Evolutionary conservation across 805 yeast species (phyloP).

Genomic region (Candida krabiensis): DNA sequence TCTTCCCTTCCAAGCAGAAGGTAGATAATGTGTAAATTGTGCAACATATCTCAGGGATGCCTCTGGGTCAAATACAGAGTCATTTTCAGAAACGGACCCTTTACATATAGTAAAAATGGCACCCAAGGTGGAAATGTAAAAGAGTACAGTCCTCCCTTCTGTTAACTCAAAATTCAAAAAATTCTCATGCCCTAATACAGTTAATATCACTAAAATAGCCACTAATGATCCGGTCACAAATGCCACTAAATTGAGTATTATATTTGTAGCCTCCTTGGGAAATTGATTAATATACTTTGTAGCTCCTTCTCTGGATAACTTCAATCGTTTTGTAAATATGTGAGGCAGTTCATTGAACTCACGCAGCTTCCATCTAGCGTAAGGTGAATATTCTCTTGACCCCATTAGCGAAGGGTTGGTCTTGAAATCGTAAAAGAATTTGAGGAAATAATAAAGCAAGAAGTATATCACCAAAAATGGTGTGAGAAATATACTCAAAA

Average conservation of each 20-base stretch:
- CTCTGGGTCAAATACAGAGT: slow-evolving; percentile 87
- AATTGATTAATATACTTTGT: slow-evolving; percentile 84
- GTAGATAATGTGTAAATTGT: slow-evolving; percentile 87
- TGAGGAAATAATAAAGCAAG: slow-evolving; percentile 77
- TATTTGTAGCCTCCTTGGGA: slow-evolving; percentile 72
- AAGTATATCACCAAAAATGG: slow-evolving; percentile 87
- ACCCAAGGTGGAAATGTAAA: slow-evolving; percentile 87
- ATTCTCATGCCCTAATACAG: slow-evolving; percentile 84
- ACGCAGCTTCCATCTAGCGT: slow-evolving; percentile 92
- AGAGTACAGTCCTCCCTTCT: slow-evolving; percentile 74
- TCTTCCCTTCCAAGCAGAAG: slow-evolving; percentile 80
- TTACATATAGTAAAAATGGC: slow-evolving; percentile 84
- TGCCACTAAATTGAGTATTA: slow-evolving; percentile 57
- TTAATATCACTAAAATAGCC: slow-evolving; percentile 77
- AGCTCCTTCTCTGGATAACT: slow-evolving; percentile 76
- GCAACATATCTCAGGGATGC: slow-evolving; percentile 77
- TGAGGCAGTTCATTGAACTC: slow-evolving; percentile 94
- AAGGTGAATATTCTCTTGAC: slow-evolving; percentile 86
- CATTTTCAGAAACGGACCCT: slow-evolving; percentile 61
- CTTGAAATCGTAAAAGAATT: slow-evolving; percentile 90
- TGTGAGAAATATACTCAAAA: slow-evolving; percentile 75
- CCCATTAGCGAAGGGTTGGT: slow-evolving; percentile 83
- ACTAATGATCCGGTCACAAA: slow-evolving; percentile 87
- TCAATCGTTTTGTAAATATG: slow-evolving; percentile 76
- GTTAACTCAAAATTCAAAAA: slow-evolving; percentile 88